Percentiles rank a stretch among this genome's conserved stretches.
These are phyloP conservation scores for Parascedosporium putredinis DNA, from an alignment of 2,329 filamentous ascomycete species.

Conservation along the genomic window DNA sequence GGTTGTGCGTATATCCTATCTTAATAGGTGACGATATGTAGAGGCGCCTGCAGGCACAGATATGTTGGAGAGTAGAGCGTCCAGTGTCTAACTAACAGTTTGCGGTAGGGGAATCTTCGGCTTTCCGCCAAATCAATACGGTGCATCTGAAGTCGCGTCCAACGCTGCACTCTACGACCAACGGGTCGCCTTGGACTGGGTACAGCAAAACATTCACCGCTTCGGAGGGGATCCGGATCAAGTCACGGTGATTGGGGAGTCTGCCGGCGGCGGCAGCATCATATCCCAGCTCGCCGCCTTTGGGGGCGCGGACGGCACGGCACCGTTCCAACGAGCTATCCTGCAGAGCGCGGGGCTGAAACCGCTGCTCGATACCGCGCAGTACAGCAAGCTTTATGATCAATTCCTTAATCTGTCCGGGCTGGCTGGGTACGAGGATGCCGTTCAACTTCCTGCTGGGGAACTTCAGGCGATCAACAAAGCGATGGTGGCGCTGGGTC, in stretches of 20 bases:
- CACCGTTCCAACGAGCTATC: slow-evolving; percentile 37
- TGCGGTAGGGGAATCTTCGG: slow-evolving; percentile 29
- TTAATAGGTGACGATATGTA: no score
- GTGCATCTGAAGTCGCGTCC: slow-evolving; percentile 24
- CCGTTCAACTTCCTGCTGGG: neutral
- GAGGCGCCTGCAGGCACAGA: no score
- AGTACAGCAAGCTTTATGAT: slow-evolving; percentile 6
- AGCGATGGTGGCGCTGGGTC: slow-evolving; percentile 7
- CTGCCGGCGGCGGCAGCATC: slow-evolving; percentile 39
- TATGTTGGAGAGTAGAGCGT: no score
- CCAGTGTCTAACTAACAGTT: no score
- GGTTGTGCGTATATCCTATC: slow-evolving; percentile 18
- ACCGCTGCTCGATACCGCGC: slow-evolving; percentile 9
- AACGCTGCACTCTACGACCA: slow-evolving; percentile 43
- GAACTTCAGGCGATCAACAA: slow-evolving; percentile 22
- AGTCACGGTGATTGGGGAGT: slow-evolving; percentile 44
- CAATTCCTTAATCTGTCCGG: slow-evolving; percentile 13
- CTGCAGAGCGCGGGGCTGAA: slow-evolving; percentile 17
- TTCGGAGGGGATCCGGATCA: slow-evolving; percentile 37
- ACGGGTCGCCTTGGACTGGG: slow-evolving; percentile 37
- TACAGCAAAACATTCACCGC: slow-evolving; percentile 37
- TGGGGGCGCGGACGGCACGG: slow-evolving; percentile 25
- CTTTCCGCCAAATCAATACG: slow-evolving; percentile 31
- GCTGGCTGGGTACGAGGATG: neutral
- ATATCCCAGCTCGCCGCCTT: slow-evolving; percentile 37